Percentiles rank a stretch among this genome's conserved stretches.
These are phyloP conservation scores for Candida suzukii DNA, from an alignment of 805 yeast genomes.

Conservation along the genomic window DNA sequence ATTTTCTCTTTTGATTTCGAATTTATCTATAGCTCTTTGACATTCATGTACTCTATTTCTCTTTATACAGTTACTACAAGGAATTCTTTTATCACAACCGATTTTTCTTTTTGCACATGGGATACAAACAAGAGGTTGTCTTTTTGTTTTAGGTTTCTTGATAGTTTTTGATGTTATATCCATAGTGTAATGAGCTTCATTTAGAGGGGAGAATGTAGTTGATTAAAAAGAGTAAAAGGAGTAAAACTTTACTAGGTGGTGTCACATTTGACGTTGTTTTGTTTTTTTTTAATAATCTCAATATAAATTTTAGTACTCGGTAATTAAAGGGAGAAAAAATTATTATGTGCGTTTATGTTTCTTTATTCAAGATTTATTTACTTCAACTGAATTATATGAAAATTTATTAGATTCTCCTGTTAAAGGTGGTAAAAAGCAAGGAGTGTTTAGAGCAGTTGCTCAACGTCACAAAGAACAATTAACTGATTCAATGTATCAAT, in stretches of 20 bases:
- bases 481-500: constrained; percentile 58
- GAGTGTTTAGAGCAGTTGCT: constrained; percentile 69
- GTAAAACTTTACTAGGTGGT: no score
- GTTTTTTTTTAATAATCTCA: no score
- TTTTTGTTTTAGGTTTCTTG: no score
- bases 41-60: constrained; percentile 5
- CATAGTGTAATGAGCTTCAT: no score
- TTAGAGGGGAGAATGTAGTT: no score
- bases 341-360: no score
- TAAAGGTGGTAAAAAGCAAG: constrained; percentile 17
- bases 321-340: no score
- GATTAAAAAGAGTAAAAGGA: no score
- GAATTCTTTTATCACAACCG: constrained; percentile 17
- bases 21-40: background rate
- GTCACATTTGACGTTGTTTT: no score
- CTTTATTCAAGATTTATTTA: constrained; percentile 52
- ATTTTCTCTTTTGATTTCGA: background rate
- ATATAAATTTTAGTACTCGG: no score
- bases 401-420: constrained; percentile 25
- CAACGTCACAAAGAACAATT: constrained; percentile 86
- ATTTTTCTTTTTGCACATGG: constrained; percentile 17
- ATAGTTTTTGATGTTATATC: no score
- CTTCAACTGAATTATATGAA: constrained; percentile 13
- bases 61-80: constrained; percentile 15
- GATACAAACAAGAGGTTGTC: constrained; percentile 12